phyloP scores from a whole-genome alignment of 2,329 filamentous ascomycete species.

The Sporothrix mexicana region DNA sequence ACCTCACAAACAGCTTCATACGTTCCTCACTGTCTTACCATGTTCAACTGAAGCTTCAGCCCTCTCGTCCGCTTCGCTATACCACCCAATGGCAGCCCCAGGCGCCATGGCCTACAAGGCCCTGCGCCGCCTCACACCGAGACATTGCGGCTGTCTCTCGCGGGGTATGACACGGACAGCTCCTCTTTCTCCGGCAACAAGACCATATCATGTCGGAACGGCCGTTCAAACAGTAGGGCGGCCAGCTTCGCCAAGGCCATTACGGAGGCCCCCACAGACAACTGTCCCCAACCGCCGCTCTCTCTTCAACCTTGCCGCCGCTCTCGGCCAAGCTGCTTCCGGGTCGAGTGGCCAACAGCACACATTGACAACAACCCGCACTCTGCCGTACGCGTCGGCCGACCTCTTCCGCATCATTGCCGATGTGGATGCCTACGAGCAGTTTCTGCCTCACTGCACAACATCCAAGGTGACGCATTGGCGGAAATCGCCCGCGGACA shows the following conservation, averaged over 20 bases:
- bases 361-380: conserved; percentile 73
- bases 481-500: conserved; percentile 52
- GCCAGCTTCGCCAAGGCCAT: neutral
- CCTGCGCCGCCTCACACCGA: conserved; percentile 18
- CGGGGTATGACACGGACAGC: neutral
- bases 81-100: neutral
- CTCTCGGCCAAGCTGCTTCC: conserved; percentile 26
- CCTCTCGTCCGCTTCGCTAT: neutral
- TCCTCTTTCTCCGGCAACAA: neutral
- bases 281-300: conserved; percentile 36
- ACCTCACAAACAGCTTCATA: too few relatives aligned
- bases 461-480: conserved; percentile 75
- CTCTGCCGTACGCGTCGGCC: conserved; percentile 72
- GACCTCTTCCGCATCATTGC: conserved; percentile 85
- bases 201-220: neutral
- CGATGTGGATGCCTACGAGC: conserved; percentile 81
- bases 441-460: conserved; percentile 92
- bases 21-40: too few relatives aligned
- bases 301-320: conserved; percentile 43
- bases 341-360: conserved; percentile 53
- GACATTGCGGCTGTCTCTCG: neutral
- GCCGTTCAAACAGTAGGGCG: neutral
- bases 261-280: neutral
- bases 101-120: conserved; percentile 13
- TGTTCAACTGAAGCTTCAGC: neutral